phyloP scores from a whole-genome alignment of 306 rosid genomes.

The Adenanthera pavonina region DNA sequence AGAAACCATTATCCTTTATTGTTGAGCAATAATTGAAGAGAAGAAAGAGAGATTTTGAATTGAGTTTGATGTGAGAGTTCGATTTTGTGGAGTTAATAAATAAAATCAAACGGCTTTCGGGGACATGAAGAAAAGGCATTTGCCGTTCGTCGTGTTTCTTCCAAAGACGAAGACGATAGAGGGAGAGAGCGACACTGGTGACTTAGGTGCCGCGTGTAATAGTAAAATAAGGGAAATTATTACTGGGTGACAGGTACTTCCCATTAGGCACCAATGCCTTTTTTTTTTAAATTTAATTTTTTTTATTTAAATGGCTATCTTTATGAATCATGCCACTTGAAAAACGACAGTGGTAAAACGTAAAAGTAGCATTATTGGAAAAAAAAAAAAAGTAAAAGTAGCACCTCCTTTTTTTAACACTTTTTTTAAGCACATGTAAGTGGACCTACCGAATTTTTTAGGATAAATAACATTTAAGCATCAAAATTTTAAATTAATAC shows the following conservation, averaged over 20 bases:
- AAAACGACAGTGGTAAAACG: not conserved
- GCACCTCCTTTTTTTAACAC: too few relatives aligned
- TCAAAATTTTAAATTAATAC: too few relatives aligned
- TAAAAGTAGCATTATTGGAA: too few relatives aligned
- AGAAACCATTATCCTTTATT: slow-evolving; percentile 44
- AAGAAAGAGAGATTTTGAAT: not conserved
- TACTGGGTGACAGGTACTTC: slow-evolving; percentile 12
- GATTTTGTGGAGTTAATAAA: not conserved
- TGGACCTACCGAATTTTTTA: too few relatives aligned
- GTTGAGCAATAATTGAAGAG: slow-evolving; percentile 2
- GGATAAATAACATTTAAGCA: too few relatives aligned
- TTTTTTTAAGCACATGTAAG: too few relatives aligned
- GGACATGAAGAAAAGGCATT: slow-evolving; percentile 22
- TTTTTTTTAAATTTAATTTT: not conserved
- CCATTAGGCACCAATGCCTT: not conserved
- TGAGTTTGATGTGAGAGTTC: not conserved
- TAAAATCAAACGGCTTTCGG: slow-evolving; percentile 15
- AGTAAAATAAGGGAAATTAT: not conserved
- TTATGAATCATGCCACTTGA: not conserved
- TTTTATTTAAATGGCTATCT: not conserved
- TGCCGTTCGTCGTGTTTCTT: not conserved
- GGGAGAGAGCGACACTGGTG: not conserved
- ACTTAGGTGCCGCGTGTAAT: slow-evolving; percentile 19
- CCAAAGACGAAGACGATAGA: not conserved
- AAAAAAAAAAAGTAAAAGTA: too few relatives aligned